Conservation (phyloP, 2,329 filamentous ascomycete genomes). For the Beauveria brongniartii region DNA sequence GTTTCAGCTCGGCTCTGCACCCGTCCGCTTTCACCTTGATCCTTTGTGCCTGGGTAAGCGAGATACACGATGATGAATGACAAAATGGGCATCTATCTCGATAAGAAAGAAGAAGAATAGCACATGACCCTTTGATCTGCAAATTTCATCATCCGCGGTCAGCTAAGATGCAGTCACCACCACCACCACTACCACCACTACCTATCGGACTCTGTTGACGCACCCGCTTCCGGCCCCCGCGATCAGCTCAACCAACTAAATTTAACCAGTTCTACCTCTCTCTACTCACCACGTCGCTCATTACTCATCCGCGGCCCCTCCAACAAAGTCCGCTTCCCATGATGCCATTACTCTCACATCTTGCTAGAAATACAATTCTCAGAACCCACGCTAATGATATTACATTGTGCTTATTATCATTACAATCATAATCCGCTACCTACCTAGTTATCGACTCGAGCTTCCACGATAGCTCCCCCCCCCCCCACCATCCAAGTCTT, state of each 20-base stretch:
- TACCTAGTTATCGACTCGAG: background rate
- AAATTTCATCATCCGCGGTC: no score
- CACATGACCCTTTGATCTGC: no score
- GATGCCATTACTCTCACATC: background rate
- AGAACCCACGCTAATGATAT: background rate
- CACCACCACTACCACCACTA: background rate
- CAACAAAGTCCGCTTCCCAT: background rate
- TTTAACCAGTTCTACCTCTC: background rate
- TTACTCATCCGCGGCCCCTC: background rate
- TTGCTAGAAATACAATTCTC: background rate
- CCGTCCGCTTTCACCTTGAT: no score
- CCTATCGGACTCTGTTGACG: background rate
- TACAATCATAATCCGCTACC: background rate
- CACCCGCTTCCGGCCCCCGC: background rate
- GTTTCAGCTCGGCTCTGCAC: no score
- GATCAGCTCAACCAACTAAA: background rate
- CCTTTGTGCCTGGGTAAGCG: no score
- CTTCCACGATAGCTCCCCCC: background rate
- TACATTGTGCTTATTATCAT: background rate
- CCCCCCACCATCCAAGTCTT: background rate
- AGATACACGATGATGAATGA: no score
- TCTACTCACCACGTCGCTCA: background rate
- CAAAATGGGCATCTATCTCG: no score
- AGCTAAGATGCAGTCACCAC: background rate
- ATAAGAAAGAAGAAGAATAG: no score